Evolutionary conservation across 1,284 basidiomycete genomes (phyloP).

Genomic region (Neonothopanus nambi): DNA sequence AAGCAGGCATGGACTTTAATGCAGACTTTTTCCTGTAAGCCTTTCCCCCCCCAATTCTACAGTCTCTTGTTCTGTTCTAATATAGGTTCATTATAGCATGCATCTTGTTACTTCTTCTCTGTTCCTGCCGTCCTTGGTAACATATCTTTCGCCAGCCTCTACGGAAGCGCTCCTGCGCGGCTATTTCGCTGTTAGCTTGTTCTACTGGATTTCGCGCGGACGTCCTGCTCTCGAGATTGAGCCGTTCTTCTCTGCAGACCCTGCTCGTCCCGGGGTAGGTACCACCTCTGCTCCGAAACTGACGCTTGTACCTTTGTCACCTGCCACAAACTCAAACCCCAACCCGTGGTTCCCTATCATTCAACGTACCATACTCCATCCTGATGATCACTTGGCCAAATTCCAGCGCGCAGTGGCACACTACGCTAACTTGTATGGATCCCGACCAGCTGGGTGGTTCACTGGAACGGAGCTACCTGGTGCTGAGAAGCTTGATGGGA

Average conservation of each 20-base stretch:
- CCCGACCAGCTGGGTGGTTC: constrained; percentile 35
- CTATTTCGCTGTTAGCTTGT: constrained; percentile 40
- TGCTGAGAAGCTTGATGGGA: constrained; percentile 57
- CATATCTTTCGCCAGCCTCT: constrained; percentile 36
- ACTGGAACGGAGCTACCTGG: constrained; percentile 46
- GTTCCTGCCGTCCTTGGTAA: constrained; percentile 45
- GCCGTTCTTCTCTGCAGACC: constrained; percentile 37
- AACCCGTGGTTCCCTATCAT: constrained; percentile 15
- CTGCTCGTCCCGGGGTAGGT: constrained; percentile 23
- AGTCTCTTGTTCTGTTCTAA: background rate
- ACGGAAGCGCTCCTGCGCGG: constrained; percentile 42
- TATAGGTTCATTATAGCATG: constrained; percentile 37
- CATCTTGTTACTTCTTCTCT: constrained; percentile 55
- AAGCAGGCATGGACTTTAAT: constrained; percentile 33
- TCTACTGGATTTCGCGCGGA: constrained; percentile 43
- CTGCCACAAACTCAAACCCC: constrained; percentile 9
- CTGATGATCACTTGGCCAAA: constrained; percentile 67
- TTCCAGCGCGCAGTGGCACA: constrained; percentile 56
- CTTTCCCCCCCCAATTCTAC: background rate
- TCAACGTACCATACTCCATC: constrained; percentile 41
- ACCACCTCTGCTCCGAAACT: constrained; percentile 19
- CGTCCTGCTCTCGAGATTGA: constrained; percentile 39
- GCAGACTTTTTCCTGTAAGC: constrained; percentile 53
- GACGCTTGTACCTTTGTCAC: constrained; percentile 29
- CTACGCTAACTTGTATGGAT: constrained; percentile 51